phyloP scores from a whole-genome alignment of 495 filamentous ascomycete genomes.

The Trichoderma parareesei region DNA sequence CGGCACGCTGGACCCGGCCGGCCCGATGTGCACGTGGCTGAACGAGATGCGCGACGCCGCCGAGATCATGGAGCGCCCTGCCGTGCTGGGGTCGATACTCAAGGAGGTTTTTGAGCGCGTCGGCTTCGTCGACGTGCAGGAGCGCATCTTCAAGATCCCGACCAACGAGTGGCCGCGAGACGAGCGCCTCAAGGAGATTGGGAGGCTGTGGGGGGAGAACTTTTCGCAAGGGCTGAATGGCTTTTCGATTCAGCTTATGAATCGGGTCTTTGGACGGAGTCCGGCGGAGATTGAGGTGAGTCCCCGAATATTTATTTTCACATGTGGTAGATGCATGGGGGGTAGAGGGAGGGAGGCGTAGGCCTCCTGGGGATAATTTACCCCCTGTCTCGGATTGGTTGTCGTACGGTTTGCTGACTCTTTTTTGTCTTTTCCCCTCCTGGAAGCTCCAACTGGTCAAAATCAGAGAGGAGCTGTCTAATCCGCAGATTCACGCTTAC shows the following conservation, averaged over 20 bases:
- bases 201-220: conserved; percentile 14
- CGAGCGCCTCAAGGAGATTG: conserved; percentile 39
- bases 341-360: no score
- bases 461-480: conserved; percentile 46
- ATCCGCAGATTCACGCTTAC: conserved; percentile 48
- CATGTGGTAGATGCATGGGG: no score
- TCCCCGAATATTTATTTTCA: no score
- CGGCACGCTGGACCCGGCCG: neutral
- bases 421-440: conserved; percentile 21
- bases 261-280: neutral
- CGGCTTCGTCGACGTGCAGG: conserved; percentile 41
- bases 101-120: conserved; percentile 28
- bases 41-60: neutral
- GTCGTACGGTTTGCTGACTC: conserved; percentile 18
- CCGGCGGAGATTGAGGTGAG: neutral
- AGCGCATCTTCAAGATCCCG: conserved; percentile 41
- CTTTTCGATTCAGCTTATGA: neutral
- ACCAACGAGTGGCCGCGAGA: conserved; percentile 43
- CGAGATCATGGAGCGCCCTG: neutral
- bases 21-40: neutral
- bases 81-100: neutral
- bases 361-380: no score
- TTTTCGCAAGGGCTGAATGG: neutral
- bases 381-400: no score
- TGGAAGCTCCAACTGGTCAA: conserved; percentile 43